phyloP scores from a whole-genome alignment of 2,329 filamentous ascomycete genomes.

The Neofusicoccum cordaticola region DNA sequence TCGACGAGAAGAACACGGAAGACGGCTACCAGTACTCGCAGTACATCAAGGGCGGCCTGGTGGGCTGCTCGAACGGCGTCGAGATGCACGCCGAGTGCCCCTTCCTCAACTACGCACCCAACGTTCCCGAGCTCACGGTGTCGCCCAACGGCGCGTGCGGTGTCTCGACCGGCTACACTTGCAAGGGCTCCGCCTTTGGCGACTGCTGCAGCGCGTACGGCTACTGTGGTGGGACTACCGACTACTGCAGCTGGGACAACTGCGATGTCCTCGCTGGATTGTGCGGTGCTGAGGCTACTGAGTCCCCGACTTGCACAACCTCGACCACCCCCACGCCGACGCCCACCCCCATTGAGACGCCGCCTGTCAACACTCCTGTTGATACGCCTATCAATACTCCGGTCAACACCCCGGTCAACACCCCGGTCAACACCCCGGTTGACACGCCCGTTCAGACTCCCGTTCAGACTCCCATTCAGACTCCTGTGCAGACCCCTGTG shows the following conservation, averaged over 20 bases:
- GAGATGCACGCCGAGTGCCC: not conserved
- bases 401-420: not conserved
- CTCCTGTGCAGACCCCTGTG: not conserved
- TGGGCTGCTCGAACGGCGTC: slow-evolving; percentile 19
- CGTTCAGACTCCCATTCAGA: not conserved
- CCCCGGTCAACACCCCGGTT: not conserved
- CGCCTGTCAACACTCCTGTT: not conserved
- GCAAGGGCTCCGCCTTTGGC: slow-evolving; percentile 18
- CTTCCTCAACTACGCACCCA: slow-evolving; percentile 1
- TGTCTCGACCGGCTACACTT: slow-evolving; percentile 18
- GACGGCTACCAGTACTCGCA: slow-evolving; percentile 45
- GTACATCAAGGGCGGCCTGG: slow-evolving; percentile 44
- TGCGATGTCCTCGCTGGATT: not conserved
- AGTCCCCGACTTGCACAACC: not conserved
- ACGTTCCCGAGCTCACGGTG: slow-evolving; percentile 20
- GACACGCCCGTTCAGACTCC: not conserved
- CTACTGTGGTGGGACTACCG: slow-evolving; percentile 16
- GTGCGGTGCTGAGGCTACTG: not conserved
- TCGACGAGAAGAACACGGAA: slow-evolving; percentile 45
- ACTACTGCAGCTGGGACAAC: not conserved
- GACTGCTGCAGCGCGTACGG: slow-evolving; percentile 20
- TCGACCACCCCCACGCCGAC: not conserved
- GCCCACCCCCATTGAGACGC: not conserved
- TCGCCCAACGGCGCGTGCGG: slow-evolving; percentile 16
- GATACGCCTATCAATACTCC: not conserved